Evolutionary conservation across 2,329 filamentous ascomycete genomes (phyloP), one percentile per base, ranked within the genome.

Genomic region (Penicillium sp.): DNA sequence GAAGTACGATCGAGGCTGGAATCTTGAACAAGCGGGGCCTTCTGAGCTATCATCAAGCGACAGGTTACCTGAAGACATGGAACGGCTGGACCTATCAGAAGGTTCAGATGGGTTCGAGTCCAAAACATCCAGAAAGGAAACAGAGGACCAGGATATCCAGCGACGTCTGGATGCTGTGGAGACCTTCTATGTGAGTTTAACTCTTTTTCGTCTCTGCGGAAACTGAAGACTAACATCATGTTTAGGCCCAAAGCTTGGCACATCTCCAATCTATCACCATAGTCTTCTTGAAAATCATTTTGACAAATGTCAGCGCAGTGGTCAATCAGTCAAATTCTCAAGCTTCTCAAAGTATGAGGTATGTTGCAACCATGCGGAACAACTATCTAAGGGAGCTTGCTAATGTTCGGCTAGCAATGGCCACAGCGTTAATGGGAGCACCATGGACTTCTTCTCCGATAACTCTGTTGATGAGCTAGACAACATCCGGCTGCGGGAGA

Each of bases 181-280:
- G 57, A 68, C 72, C 6, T 93, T 93, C 56, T 98, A 96, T 58
- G 85, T 92, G 63, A 73, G 84, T 76, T 37, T 25, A 28, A 17
- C 18, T 13, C 7, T 22, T 14, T 14, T 3, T n/a, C n/a, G 12
- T 23, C 28, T 7, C 15, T 6, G 13, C 13, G 15, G 17, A 3
- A 6, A 12, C 27, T 12, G 13, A 8, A 30, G 4, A 28, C 15
- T 31, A 13, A 33, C 16, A 29, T 27, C 10, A 20, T 4, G 8
- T 34, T 15, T 51, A 93, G 85, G 74, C 76, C 56, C 73, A 83
- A 45, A 79, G 84, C 0, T 69, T 98, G 35, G 86, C 90, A 1
- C 82, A 94, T 61, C 68, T 98, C 11, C 92, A 96, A 60, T 96
- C 90, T 1, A 70, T 96, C 10, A 84, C 95, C 3, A 94, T 96